These are phyloP conservation scores for Barnettozyma wickerhamii DNA, from an alignment of 805 yeast species.

Conservation along the genomic window DNA sequence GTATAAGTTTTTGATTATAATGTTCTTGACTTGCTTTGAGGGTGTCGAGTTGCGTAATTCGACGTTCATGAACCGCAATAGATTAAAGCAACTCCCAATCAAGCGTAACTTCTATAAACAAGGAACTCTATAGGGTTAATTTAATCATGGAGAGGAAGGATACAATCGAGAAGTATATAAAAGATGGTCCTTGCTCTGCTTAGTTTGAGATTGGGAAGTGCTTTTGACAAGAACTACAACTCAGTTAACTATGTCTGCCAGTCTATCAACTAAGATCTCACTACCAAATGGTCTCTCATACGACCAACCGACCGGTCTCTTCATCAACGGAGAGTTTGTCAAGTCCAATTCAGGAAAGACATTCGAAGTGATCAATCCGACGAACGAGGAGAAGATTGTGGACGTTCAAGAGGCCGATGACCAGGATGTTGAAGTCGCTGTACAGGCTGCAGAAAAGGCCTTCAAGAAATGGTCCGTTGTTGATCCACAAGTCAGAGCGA, in stretches of 20 bases:
- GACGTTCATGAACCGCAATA: no score
- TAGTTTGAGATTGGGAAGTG: no score
- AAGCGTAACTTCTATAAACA: no score
- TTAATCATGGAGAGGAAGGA: no score
- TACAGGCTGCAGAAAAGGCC: conserved; percentile 60
- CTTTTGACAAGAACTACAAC: no score
- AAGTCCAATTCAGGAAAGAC: conserved; percentile 44
- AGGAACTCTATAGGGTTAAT: no score
- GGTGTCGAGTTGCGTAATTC: no score
- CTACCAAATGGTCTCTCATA: conserved; percentile 64
- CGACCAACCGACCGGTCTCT: conserved; percentile 83
- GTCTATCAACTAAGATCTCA: conserved; percentile 37
- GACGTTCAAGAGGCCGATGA: conserved; percentile 54
- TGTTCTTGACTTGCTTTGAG: no score
- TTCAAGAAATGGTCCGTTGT: conserved; percentile 56
- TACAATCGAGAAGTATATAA: no score
- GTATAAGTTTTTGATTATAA: no score
- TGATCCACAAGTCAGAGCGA: conserved; percentile 55
- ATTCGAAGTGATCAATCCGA: conserved; percentile 49
- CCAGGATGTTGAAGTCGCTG: conserved; percentile 68
- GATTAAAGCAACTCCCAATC: no score
- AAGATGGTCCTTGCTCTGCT: no score
- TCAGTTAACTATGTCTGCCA: conserved; percentile 11
- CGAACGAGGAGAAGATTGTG: conserved; percentile 59
- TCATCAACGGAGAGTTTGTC: conserved; percentile 82